Base-by-base conservation (phyloP, 768 basidiomycete species). In the Dictyophora rubrovolvata region DNA sequence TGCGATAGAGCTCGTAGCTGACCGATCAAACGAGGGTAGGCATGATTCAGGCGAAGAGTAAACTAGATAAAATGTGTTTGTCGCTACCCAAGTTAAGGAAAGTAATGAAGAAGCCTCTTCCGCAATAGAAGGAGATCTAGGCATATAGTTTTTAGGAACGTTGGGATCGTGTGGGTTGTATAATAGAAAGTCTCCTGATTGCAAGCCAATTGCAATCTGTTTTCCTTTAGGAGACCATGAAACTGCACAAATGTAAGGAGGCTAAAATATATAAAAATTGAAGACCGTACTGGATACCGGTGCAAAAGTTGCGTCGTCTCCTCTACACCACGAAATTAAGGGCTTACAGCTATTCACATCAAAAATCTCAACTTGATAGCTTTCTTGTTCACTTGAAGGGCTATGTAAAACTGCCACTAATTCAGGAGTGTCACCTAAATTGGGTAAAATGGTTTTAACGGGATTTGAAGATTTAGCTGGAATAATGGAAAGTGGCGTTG, bases 171-270 rank as follows among this genome's bases (percentile, higher is more conserved):
- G 73, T 21, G 84, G 76, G 42, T 78, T 75, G 67, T 82, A 90
- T 0, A 86, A 83, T 47, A 87, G 67, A 42, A 91, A 83, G 56
- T 86, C 84, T 2, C 89, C 88, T 18, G 75, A 77, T 63, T 79
- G 79, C 16, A 89, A 71, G 21, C 85, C 89, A 50, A 92, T 79
- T 0, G 87, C 87, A 47, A 92, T 74, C 58, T 91, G 89, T 67
- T 89, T 92, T 49, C 89, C 89, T 68, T 89, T 89, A 1, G 89
- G 86, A 2, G 89, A 91, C 89, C 89, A 92, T 12, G 86, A 80
- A 9, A 85, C 89, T 91, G 59, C 11, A 55, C 49, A 21, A 55
- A n/a, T 21, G 9, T 48, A 17, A 42, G 42, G 10, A 4, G 14
- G 62, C 17, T 55, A 36, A 63, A 60, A 61, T 17, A 34, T 1